Evolutionary conservation across 495 filamentous ascomycete species (phyloP).

Genomic region (Lindgomyces ingoldianus): DNA sequence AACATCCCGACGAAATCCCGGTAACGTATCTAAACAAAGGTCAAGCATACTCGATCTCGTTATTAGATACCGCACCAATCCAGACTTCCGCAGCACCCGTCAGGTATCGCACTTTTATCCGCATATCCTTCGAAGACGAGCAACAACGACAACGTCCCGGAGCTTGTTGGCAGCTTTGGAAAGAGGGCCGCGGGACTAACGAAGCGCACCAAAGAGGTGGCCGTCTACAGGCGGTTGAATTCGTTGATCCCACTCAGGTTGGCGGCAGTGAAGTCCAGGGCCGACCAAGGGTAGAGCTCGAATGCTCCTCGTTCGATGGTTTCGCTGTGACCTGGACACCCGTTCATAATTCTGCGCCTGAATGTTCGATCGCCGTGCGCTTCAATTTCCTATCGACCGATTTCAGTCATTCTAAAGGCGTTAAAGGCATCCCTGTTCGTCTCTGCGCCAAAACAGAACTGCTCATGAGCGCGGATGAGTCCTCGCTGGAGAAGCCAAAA

Average conservation of each 20-base stretch:
- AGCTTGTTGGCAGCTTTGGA: constrained; percentile 93
- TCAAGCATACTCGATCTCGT: constrained; percentile 79
- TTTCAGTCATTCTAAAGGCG: constrained; percentile 96
- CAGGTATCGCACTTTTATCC: constrained; percentile 81
- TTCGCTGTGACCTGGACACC: constrained; percentile 89
- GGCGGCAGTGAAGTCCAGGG: constrained; percentile 67
- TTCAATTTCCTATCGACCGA: constrained; percentile 99
- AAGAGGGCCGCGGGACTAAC: constrained; percentile 84
- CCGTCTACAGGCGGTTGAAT: constrained; percentile 89
- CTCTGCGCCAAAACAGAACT: constrained; percentile 87
- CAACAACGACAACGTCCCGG: constrained; percentile 80
- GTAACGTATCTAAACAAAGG: constrained; percentile 97
- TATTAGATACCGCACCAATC: constrained; percentile 68
- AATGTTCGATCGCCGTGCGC: constrained; percentile 81
- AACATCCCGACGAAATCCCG: constrained; percentile 80
- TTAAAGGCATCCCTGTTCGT: constrained; percentile 91
- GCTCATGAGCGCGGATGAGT: constrained; percentile 46
- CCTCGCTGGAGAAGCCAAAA: constrained; percentile 47
- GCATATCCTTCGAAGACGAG: constrained; percentile 93
- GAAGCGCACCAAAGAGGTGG: constrained; percentile 88
- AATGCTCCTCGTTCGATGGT: constrained; percentile 83
- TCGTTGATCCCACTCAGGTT: constrained; percentile 73
- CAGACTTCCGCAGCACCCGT: constrained; percentile 45
- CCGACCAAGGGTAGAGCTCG: constrained; percentile 73
- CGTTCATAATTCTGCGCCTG: constrained; percentile 58